phyloP scores from a whole-genome alignment of 441 rosid species.

The Bruguiera hainesii region DNA sequence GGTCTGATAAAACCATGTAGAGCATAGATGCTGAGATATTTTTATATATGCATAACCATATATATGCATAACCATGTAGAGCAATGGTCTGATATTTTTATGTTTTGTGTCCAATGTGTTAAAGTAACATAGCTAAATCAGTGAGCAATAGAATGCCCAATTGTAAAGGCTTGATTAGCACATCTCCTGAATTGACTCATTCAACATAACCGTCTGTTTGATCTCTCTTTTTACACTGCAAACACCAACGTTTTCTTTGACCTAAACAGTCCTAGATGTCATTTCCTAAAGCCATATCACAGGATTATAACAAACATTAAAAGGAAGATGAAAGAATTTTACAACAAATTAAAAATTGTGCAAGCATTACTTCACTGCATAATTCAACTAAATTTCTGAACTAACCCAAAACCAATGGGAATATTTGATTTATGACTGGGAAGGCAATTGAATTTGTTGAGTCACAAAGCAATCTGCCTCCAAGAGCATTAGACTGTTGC shows the following conservation, averaged over 20 bases:
- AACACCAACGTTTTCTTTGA: too few species aligned
- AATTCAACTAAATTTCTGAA: background rate
- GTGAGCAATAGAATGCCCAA: background rate
- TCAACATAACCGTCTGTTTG: background rate
- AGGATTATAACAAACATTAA: background rate
- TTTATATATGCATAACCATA: background rate
- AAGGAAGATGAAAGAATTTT: background rate
- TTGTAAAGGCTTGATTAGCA: background rate
- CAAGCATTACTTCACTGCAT: background rate
- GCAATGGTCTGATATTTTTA: background rate
- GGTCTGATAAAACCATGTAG: too few species aligned
- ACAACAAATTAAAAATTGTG: background rate
- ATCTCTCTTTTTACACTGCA: background rate
- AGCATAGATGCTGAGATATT: background rate
- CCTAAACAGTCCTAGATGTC: too few species aligned
- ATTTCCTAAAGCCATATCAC: background rate
- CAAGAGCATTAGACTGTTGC: too few species aligned
- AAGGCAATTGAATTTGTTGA: background rate
- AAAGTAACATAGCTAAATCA: background rate
- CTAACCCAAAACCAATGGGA: background rate
- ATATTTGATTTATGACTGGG: background rate
- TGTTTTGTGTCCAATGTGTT: background rate
- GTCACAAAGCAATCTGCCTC: too few species aligned
- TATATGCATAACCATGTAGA: background rate
- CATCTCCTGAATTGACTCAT: background rate